phyloP scores from a whole-genome alignment of 805 yeast species.

The Lachancea meyersii region DNA sequence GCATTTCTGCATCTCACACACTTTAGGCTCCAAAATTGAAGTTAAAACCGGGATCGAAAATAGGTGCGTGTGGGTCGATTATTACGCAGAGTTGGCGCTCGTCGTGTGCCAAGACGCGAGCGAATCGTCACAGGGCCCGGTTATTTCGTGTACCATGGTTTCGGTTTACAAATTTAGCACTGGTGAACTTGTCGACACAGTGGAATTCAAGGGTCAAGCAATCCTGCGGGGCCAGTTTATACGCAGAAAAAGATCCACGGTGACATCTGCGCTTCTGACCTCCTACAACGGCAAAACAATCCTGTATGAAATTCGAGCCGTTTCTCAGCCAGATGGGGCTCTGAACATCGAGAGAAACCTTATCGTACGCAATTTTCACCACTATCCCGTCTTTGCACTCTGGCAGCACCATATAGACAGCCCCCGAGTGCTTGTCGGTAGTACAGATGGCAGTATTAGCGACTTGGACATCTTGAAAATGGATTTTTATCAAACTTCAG shows the following conservation, averaged over 20 bases:
- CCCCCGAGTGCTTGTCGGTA: slow-evolving; percentile 18
- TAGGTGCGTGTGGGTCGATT: slow-evolving; percentile 13
- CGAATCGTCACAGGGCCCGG: not conserved
- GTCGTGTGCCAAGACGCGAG: slow-evolving; percentile 10
- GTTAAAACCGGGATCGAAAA: slow-evolving; percentile 1
- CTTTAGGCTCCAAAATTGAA: not conserved
- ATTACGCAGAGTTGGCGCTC: slow-evolving; percentile 9
- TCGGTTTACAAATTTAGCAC: slow-evolving; percentile 14
- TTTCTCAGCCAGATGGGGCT: not conserved
- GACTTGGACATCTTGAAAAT: slow-evolving; percentile 20
- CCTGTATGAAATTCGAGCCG: slow-evolving; percentile 19
- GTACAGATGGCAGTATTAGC: slow-evolving; percentile 18
- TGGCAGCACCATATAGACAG: slow-evolving; percentile 13
- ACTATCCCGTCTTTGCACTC: slow-evolving; percentile 16
- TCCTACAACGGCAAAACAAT: slow-evolving; percentile 22
- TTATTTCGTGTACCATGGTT: slow-evolving; percentile 11
- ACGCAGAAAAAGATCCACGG: slow-evolving; percentile 12
- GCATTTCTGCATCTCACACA: slow-evolving; percentile 3
- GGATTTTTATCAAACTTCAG: slow-evolving; percentile 13
- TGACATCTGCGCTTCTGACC: slow-evolving; percentile 17
- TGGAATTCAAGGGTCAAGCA: slow-evolving; percentile 21
- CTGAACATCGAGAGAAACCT: slow-evolving; percentile 18
- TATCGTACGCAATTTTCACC: slow-evolving; percentile 17
- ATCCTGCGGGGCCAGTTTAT: slow-evolving; percentile 16
- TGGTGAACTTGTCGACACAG: slow-evolving; percentile 17